These are phyloP conservation scores for Lenzites betulinus DNA, from an alignment of 768 basidiomycete species.

Conservation along the genomic window DNA sequence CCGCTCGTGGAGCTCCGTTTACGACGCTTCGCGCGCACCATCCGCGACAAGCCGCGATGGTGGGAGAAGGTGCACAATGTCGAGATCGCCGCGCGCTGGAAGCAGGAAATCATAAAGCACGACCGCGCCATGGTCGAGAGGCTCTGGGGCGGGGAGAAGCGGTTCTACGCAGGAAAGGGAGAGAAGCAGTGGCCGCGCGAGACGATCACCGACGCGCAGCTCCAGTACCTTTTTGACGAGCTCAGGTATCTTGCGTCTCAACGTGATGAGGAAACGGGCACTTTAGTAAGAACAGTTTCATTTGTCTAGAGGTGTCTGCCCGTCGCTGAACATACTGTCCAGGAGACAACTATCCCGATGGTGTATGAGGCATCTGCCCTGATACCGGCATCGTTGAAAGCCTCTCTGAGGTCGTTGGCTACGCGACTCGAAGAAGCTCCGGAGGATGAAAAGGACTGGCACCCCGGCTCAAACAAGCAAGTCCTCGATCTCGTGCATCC, in stretches of 20 bases:
- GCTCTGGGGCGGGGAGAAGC: slow-evolving; percentile 7
- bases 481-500: slow-evolving; percentile 51
- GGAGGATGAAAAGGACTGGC: slow-evolving; percentile 45
- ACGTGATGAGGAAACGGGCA: slow-evolving; percentile 17
- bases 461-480: slow-evolving; percentile 44
- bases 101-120: slow-evolving; percentile 15
- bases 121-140: slow-evolving; percentile 10
- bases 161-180: not conserved
- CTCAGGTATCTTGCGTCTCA: slow-evolving; percentile 5
- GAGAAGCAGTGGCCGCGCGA: slow-evolving; percentile 21
- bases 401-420: not conserved
- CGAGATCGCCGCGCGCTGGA: slow-evolving; percentile 16
- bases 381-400: not conserved
- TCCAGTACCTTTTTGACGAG: slow-evolving; percentile 17
- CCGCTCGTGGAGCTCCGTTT: slow-evolving; percentile 21
- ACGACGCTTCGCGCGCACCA: slow-evolving; percentile 10
- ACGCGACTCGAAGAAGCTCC: slow-evolving; percentile 39
- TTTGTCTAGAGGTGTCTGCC: no score
- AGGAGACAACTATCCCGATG: slow-evolving; percentile 5
- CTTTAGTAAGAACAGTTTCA: not conserved
- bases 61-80: slow-evolving; percentile 23
- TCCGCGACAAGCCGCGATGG: slow-evolving; percentile 19
- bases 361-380: slow-evolving; percentile 6
- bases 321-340: not conserved
- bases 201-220: slow-evolving; percentile 8